Evolutionary conservation across 2,329 filamentous ascomycete genomes (phyloP).

Genomic region (Samsoniella hepiali): DNA sequence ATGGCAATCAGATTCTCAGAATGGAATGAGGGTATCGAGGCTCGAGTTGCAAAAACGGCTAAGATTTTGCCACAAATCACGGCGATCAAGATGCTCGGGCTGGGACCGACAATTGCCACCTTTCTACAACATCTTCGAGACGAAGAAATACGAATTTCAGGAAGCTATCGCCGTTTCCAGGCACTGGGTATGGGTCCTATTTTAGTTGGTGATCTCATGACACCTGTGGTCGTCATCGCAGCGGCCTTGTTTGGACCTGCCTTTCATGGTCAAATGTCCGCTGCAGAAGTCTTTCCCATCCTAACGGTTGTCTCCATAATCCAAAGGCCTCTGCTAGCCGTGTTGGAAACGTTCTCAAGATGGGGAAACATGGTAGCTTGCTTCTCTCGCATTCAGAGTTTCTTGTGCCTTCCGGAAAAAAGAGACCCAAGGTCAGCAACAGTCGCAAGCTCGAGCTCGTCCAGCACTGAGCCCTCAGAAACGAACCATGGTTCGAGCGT

Average conservation of each 20-base stretch:
- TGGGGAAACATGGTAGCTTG: neutral
- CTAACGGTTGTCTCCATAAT: neutral
- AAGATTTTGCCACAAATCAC: slow-evolving; percentile 6
- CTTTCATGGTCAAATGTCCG: neutral
- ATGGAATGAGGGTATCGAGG: slow-evolving; percentile 9
- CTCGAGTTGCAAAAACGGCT: neutral
- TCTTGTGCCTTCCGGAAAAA: neutral
- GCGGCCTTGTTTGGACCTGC: slow-evolving; percentile 1
- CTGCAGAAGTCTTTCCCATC: neutral
- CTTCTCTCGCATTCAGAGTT: neutral
- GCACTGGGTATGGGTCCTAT: neutral
- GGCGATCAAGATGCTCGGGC: slow-evolving; percentile 7
- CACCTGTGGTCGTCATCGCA: neutral
- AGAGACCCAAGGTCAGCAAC: neutral
- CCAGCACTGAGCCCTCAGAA: neutral
- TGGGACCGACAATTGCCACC: neutral
- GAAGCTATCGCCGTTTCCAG: neutral
- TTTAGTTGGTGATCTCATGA: neutral
- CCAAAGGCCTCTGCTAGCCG: neutral
- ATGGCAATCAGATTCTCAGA: neutral
- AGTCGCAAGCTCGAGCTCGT: neutral
- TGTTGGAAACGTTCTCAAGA: neutral
- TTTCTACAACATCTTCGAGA: neutral
- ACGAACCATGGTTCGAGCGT: neutral
- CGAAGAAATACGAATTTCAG: neutral